phyloP scores from a whole-genome alignment of 148 eudicot genomes.

The Vaccinium corymbosum region DNA sequence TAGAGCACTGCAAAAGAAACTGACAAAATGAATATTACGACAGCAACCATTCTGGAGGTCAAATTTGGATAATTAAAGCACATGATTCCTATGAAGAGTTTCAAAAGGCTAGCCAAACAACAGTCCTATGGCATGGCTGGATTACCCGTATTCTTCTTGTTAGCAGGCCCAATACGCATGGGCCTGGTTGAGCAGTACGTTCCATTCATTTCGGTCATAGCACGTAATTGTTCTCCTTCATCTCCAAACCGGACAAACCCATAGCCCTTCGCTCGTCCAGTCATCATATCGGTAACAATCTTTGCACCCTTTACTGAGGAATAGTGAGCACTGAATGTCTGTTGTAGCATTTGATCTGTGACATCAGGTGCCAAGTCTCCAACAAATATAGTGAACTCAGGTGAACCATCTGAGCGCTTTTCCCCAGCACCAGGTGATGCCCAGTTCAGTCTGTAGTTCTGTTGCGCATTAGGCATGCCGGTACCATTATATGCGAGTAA shows the following conservation, averaged over 20 bases:
- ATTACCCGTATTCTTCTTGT: slow-evolving; percentile 56
- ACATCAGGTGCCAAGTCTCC: slow-evolving; percentile 94
- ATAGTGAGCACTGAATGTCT: slow-evolving; percentile 72
- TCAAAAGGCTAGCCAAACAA: slow-evolving; percentile 1
- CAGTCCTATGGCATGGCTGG: slow-evolving; percentile 35
- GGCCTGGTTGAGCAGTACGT: slow-evolving; percentile 68
- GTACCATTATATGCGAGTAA: slow-evolving; percentile 70
- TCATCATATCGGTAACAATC: slow-evolving; percentile 78
- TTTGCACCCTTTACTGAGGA: slow-evolving; percentile 89
- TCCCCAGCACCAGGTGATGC: slow-evolving; percentile 87
- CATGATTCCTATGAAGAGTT: slow-evolving; percentile 3
- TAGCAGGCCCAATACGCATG: slow-evolving; percentile 91
- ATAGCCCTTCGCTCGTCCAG: slow-evolving; percentile 86
- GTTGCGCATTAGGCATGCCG: slow-evolving; percentile 78
- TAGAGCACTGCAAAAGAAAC: neutral
- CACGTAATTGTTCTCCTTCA: slow-evolving; percentile 77
- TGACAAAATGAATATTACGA: neutral
- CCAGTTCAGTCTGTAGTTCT: slow-evolving; percentile 82
- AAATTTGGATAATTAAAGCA: slow-evolving; percentile 12
- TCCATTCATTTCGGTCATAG: slow-evolving; percentile 97
- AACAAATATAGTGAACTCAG: slow-evolving; percentile 84
- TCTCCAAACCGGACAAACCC: slow-evolving; percentile 91
- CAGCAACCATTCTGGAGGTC: slow-evolving; percentile 10
- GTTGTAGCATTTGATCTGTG: slow-evolving; percentile 72
- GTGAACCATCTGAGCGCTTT: slow-evolving; percentile 58